Conservation (phyloP, 129 eudicot species). For the Cynara cardunculus region DNA sequence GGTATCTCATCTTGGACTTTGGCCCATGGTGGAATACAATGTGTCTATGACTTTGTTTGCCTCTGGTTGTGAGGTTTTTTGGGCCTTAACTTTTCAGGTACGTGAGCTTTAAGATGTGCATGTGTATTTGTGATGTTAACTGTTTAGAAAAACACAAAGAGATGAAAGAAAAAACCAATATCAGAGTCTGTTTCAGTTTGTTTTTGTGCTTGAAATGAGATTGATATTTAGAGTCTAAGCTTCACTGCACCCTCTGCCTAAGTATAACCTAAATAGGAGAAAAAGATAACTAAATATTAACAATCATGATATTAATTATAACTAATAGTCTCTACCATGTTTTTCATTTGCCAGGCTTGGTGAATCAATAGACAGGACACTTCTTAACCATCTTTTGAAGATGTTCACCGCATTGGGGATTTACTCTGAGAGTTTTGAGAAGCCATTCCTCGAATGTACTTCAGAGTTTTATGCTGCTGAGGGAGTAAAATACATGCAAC, state of each 20-base stretch:
- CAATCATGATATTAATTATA: background rate
- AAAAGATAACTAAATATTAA: background rate
- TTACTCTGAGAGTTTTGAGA: constrained; percentile 82
- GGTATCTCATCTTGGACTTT: background rate
- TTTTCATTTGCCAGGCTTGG: constrained; percentile 55
- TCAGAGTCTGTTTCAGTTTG: background rate
- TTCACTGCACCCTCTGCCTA: background rate
- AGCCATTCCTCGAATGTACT: constrained; percentile 78
- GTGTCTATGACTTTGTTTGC: background rate
- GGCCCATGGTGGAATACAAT: background rate
- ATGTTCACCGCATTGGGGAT: constrained; percentile 94
- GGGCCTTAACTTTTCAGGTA: background rate
- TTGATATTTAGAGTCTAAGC: background rate
- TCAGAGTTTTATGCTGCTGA: constrained; percentile 89
- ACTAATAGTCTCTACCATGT: background rate
- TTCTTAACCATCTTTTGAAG: constrained; percentile 85
- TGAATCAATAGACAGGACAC: constrained; percentile 92
- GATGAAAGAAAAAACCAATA: background rate
- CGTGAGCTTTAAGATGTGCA: background rate
- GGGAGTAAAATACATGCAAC: constrained; percentile 88
- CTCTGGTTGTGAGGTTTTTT: background rate
- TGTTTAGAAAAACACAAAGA: background rate
- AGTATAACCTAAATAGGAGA: background rate
- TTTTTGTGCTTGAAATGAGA: background rate
- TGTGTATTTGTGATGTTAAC: background rate